These are phyloP conservation scores for Boletus barrowsii DNA, from an alignment of 768 basidiomycete genomes.

Conservation along the genomic window DNA sequence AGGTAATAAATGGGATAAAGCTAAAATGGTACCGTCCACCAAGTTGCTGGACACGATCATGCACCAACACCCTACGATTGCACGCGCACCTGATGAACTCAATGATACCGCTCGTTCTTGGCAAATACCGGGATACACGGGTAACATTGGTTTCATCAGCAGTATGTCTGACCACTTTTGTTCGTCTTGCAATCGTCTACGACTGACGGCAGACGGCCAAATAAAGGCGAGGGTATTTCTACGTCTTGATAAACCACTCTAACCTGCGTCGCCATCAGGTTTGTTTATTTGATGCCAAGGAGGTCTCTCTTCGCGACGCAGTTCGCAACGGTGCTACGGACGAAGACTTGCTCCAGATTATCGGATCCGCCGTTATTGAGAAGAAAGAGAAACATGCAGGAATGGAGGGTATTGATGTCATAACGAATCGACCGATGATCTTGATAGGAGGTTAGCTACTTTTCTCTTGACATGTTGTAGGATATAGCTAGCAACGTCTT, in stretches of 20 bases:
- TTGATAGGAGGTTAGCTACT: conserved; percentile 87
- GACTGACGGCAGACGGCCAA: conserved; percentile 87
- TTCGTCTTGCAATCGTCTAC: conserved; percentile 75
- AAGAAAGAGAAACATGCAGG: conserved; percentile 84
- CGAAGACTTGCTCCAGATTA: conserved; percentile 54
- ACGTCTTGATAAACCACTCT: background rate
- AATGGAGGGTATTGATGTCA: conserved; percentile 77
- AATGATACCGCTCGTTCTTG: conserved; percentile 84
- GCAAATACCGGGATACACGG: conserved; percentile 65
- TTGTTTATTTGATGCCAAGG: conserved; percentile 82
- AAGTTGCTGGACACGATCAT: conserved; percentile 55
- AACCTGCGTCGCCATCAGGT: conserved; percentile 46
- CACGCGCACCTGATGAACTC: conserved; percentile 58
- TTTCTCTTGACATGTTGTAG: conserved; percentile 21
- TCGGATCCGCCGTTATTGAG: conserved; percentile 60
- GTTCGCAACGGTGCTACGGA: conserved; percentile 67
- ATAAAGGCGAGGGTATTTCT: conserved; percentile 60
- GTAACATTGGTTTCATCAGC: conserved; percentile 83
- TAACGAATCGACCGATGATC: conserved; percentile 85
- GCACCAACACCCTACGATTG: conserved; percentile 45
- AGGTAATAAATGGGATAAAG: conserved; percentile 86
- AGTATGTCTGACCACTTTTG: conserved; percentile 96
- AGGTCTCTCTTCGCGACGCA: conserved; percentile 76
- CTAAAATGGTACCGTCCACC: conserved; percentile 77
- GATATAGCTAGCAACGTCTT: conserved; percentile 14